Conservation (phyloP, 148 eudicot genomes). For the Camellia sinensis region DNA sequence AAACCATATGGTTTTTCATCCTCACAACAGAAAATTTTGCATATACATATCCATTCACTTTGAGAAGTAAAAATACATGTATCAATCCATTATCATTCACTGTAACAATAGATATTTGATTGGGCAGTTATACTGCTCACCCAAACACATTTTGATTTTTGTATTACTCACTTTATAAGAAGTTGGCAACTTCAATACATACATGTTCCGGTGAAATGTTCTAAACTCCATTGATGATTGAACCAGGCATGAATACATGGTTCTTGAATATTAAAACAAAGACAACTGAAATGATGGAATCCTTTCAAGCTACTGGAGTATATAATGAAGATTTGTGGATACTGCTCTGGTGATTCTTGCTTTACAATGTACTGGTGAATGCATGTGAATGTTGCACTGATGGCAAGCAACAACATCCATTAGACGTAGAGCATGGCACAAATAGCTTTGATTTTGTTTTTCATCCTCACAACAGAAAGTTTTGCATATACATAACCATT, state of each 20-base stretch:
- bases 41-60: conserved; percentile 1
- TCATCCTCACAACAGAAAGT: background rate
- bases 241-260: background rate
- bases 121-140: background rate
- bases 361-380: conserved; percentile 2
- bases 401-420: conserved; percentile 5
- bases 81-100: background rate
- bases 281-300: no score
- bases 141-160: conserved; percentile 9
- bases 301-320: background rate
- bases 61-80: conserved; percentile 2
- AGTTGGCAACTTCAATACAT: background rate
- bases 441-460: background rate
- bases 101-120: background rate
- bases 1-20: background rate
- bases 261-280: background rate
- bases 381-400: conserved; percentile 2
- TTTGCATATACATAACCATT: conserved; percentile 7
- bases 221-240: background rate
- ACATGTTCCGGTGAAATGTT: background rate
- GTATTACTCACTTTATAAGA: background rate
- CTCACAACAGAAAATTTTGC: background rate
- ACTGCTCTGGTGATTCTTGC: background rate
- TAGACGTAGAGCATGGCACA: background rate
- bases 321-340: background rate